Base-by-base conservation (phyloP, 257 asterid genomes). In the Lycium ferocissimum region DNA sequence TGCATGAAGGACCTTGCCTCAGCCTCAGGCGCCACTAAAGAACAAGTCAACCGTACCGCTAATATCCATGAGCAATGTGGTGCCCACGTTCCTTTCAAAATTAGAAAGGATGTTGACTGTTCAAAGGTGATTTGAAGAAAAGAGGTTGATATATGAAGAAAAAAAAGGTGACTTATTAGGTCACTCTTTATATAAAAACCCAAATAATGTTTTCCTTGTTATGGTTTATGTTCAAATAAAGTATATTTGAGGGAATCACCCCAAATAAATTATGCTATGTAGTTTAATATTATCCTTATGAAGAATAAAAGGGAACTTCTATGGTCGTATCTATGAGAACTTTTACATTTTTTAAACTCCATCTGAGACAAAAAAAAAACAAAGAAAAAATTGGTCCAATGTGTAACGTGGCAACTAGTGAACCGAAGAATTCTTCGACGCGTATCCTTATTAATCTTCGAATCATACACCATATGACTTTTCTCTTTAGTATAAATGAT, bases 101-200 rank as follows among this genome's bases (percentile, higher is more conserved):
- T 80, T 58, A 18, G 69, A 12, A 14, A 38, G 6, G n/a, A 80
- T 62, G 56, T 80, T 54, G 71, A 80, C 17, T 80, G 83, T 37
- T 80, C 83, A 58, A 58, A 80, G 33, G 83, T 80, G 9, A 10
- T 2, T 35, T 72, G 9, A 72, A 72, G 6, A 72, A 72, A 71
- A 26, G 7, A 12, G 17, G 6, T 61, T 57, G 67, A 59, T n/a
- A 20, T 18, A n/a, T 59, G 18, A 15, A 8, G 8, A 11, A 26
- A 26, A 26, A 26, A 26, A 54, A 8, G 12, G 13, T 53, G 13
- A 62, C 15, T 62, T 63, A 26, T 65, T 18, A 65, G 72, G 33
- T 26, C 33, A 26, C 33, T 26, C 33, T 1, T 38, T 12, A 26
- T 2, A 0, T 26, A 22, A 63, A 22, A 61, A 61, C 13, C 0